Evolutionary conservation across 225 moss, liverwort and hornwort genomes (phyloP).

Genomic region (Takakia lepidozioides): DNA sequence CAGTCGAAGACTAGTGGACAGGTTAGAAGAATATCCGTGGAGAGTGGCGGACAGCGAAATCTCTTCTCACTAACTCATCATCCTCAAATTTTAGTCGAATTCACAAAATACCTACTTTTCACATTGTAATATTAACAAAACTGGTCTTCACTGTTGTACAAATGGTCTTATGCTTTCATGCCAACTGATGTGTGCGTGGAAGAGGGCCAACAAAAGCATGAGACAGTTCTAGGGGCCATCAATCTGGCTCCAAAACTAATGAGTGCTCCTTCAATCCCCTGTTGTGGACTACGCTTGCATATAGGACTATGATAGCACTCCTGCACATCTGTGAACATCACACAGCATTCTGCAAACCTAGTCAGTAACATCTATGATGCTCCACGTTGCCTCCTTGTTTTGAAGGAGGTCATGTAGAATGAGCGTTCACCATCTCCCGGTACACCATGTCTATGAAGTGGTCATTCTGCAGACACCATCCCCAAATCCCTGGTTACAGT

Average conservation of each 20-base stretch:
- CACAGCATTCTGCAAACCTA: conserved; percentile 12
- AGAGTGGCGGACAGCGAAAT: too few species aligned
- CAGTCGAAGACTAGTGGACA: too few species aligned
- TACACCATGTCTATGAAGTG: conserved; percentile 91
- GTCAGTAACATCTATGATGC: neutral
- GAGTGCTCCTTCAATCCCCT: conserved; percentile 16
- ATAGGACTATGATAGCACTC: conserved; percentile 11
- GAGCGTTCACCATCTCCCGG: conserved; percentile 74
- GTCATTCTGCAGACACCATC: conserved; percentile 58
- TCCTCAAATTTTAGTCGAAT: too few species aligned
- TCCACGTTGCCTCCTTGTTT: conserved; percentile 10
- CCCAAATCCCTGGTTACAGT: neutral
- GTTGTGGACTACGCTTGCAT: conserved; percentile 13
- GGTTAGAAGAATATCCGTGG: too few species aligned
- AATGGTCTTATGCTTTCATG: conserved; percentile 27
- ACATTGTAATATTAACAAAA: too few species aligned
- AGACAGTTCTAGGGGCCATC: conserved; percentile 16
- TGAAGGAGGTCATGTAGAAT: conserved; percentile 32
- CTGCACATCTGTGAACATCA: conserved; percentile 14
- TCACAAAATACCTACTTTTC: too few species aligned
- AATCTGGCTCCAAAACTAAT: conserved; percentile 8
- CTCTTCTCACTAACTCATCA: too few species aligned
- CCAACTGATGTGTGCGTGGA: conserved; percentile 16
- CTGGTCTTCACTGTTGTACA: conserved; percentile 63
- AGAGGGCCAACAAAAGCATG: conserved; percentile 18